phyloP scores from a whole-genome alignment of 2,329 filamentous ascomycete genomes.

The Diaporthe vaccinii region DNA sequence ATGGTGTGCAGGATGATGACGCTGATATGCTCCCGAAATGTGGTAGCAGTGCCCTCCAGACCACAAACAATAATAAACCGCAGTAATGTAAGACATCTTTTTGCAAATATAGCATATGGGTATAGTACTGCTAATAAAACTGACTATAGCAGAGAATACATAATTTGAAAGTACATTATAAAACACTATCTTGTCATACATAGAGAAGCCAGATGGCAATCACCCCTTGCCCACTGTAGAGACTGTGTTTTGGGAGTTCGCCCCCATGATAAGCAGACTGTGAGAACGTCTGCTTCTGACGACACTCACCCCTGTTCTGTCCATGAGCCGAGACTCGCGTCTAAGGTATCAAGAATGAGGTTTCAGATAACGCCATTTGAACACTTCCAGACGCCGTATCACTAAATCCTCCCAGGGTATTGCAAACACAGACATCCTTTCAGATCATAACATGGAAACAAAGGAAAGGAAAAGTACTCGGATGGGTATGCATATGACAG shows the following conservation, averaged over 20 bases:
- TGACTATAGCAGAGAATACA: background rate
- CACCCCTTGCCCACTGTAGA: background rate
- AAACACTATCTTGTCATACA: background rate
- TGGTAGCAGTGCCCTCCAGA: too few species aligned
- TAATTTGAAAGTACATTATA: background rate
- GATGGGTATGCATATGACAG: background rate
- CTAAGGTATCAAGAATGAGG: background rate
- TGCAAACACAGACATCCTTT: background rate
- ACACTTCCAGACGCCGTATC: background rate
- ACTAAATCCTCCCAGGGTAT: constrained; percentile 1
- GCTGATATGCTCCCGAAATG: too few species aligned
- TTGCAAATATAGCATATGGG: background rate
- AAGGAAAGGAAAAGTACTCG: background rate
- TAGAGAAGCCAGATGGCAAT: background rate
- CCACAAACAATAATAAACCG: too few species aligned
- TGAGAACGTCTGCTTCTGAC: background rate
- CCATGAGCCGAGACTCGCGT: background rate
- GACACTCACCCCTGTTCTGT: background rate
- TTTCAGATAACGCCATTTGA: background rate
- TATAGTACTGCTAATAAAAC: too few species aligned
- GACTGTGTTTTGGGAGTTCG: background rate
- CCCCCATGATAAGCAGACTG: background rate
- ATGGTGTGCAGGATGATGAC: too few species aligned
- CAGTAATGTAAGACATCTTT: too few species aligned
- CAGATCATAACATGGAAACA: background rate